These are phyloP conservation scores for Yarrowia bubula DNA, from an alignment of 805 yeast species.

Conservation along the genomic window DNA sequence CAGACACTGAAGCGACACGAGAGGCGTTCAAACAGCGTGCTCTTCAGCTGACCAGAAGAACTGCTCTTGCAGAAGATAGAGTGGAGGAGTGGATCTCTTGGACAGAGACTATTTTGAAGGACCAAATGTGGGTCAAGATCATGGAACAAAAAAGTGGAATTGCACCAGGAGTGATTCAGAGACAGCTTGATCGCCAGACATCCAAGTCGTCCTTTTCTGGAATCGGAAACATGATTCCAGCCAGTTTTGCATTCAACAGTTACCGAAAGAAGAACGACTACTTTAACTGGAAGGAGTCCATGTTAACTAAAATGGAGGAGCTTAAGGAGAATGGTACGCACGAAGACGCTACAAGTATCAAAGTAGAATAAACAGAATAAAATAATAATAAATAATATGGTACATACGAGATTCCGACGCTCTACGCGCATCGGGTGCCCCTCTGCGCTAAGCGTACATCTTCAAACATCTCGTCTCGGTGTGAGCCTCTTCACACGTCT, in stretches of 20 bases:
- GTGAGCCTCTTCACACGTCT: constrained; percentile 41
- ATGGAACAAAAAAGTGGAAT: constrained; percentile 32
- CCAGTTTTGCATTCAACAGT: constrained; percentile 30
- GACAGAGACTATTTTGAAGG: constrained; percentile 38
- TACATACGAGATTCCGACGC: background rate
- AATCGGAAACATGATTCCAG: constrained; percentile 34
- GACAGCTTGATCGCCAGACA: constrained; percentile 21
- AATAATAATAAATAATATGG: background rate
- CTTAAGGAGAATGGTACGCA: background rate
- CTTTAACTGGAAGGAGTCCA: constrained; percentile 29
- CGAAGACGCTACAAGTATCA: background rate
- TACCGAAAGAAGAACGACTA: constrained; percentile 29
- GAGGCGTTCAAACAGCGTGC: constrained; percentile 25
- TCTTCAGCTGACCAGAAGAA: constrained; percentile 11
- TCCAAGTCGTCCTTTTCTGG: constrained; percentile 31
- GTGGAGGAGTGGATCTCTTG: constrained; percentile 40
- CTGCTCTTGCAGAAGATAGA: constrained; percentile 25
- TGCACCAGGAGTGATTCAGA: constrained; percentile 28
- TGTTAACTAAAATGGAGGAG: background rate
- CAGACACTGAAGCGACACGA: background rate
- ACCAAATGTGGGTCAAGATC: constrained; percentile 39
- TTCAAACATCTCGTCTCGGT: constrained; percentile 41
- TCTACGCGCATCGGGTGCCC: too few relatives aligned
- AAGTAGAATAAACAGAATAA: background rate
- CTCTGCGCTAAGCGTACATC: constrained; percentile 34